These are phyloP conservation scores for Pseudogymnoascus sp. DNA, from an alignment of 2,329 filamentous ascomycete species.

Conservation along the genomic window DNA sequence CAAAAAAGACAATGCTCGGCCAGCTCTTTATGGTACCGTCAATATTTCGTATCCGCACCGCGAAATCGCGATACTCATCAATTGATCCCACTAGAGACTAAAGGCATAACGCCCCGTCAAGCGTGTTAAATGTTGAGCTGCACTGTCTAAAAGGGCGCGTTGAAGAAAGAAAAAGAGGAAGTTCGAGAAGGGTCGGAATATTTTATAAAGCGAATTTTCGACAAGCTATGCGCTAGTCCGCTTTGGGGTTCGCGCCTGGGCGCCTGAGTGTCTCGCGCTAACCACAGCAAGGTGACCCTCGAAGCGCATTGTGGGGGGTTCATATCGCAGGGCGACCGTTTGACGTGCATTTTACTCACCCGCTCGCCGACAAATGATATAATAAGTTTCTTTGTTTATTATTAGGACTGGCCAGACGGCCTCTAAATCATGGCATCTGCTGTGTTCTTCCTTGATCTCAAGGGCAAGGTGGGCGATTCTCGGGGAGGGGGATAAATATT, in stretches of 20 bases:
- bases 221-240: slow-evolving; percentile 13
- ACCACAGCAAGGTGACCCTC: not conserved
- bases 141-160: slow-evolving; percentile 82
- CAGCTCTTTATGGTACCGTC: slow-evolving; percentile 49
- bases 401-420: slow-evolving; percentile 19
- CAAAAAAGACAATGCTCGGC: slow-evolving; percentile 37
- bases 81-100: slow-evolving; percentile 46
- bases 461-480: slow-evolving; percentile 76
- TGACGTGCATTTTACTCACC: not conserved
- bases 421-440: slow-evolving; percentile 73
- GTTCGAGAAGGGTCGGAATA: not conserved
- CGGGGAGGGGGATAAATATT: slow-evolving; percentile 4
- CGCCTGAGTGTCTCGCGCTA: slow-evolving; percentile 3
- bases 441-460: slow-evolving; percentile 96
- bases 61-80: slow-evolving; percentile 57
- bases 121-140: slow-evolving; percentile 59
- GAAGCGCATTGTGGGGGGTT: slow-evolving; percentile 6
- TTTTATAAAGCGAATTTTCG: not conserved
- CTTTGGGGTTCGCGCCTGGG: slow-evolving; percentile 10
- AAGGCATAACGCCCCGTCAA: slow-evolving; percentile 61
- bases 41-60: slow-evolving; percentile 43
- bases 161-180: slow-evolving; percentile 36
- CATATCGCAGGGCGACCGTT: not conserved
- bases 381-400: not conserved
- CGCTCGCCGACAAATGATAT: slow-evolving; percentile 4